Evolutionary conservation across 441 rosid genomes (phyloP), one percentile per base, ranked within the genome.

Genomic region (Arabidopsis hybrid): DNA sequence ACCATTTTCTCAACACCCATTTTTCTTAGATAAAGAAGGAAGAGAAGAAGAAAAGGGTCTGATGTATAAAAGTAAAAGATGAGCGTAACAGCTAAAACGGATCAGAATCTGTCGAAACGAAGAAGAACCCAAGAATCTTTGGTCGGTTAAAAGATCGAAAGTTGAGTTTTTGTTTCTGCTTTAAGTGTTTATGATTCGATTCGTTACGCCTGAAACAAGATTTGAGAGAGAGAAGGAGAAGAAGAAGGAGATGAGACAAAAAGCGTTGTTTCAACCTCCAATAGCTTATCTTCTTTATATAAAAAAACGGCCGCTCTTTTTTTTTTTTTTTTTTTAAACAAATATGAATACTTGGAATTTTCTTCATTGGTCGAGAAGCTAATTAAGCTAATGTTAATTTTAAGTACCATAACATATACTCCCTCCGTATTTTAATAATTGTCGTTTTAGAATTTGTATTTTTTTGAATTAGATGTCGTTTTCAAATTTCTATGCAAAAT

Each of bases 1-100:
- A 77, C 85, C 87, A 88, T 89, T 66, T 71, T 71, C 12, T 36
- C 72, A 45, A 59, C 50, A 11, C 61, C 79, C 79, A 75, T 75
- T 74, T 66, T 72, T 3, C 12, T 17, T 2, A 47, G 55, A 32
- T 32, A 14, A 14, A 67, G 40, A 16, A 67, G 14, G 4, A 39
- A n/a, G 57, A 60, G 13, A 8, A 63, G 3, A 16, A 39, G 3
- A 9, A 6, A 34, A 39, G 17, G 4, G 58, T 36, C n/a, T 59
- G 49, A 32, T 40, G 8, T 60, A 69, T 26, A 51, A 13, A 18
- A 69, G 16, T 11, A n/a, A 60, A 55, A 69, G 43, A 8, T 65
- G 40, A 74, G n/a, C 35, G 55, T 50, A 67, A 75, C 73, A 62
- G 14, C 34, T 35, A 36, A 45, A 76, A 75, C 62, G 62, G 73